Evolutionary conservation across 2,329 filamentous ascomycete genomes (phyloP), one percentile per base, ranked within the genome.

Genomic region (Aspergillus pseudoviridinutans): DNA sequence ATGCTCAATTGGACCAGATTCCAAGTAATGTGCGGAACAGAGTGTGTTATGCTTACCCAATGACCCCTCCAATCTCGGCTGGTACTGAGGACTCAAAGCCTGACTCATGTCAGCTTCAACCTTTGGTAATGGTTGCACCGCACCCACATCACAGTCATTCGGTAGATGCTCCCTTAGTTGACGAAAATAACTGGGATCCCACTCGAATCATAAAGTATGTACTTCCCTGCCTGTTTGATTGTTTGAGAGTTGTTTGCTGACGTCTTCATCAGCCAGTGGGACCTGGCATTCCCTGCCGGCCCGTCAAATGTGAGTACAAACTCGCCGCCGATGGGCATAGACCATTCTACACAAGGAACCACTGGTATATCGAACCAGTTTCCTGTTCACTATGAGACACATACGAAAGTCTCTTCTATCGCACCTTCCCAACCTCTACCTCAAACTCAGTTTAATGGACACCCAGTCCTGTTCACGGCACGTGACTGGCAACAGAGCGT

Each of bases 191-290:
- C 82, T 96, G 92, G 92, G 95, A 96, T 68, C 92, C 92, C 25
- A 84, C 89, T 32, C 85, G 88, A 58, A 91, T 96, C 64, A 93
- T 96, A 82, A 90, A 93, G 91, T 96, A 84, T 82, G 90, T 29
- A 32, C 51, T 12, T 20, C 25, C 10, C 14, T 27, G 22, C 55
- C 25, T 44, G 10, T 24, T 50, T 8, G n/a, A 25, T 27, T 32
- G 17, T 50, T 29, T 22, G 49, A 29, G 49, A 60, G 22, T 24
- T 70, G 60, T 66, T 57, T 53, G 54, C 66, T 75, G 64, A 79
- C 60, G 41, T 53, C 38, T 24, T 51, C 8, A 55, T 61, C 68
- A 96, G 92, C 74, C 91, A 96, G 80, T 97, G 93, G 92, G 92
- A 96, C 75, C 87, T 89, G 70, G 92, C 93, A 64, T 97, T 97